A percentile compares a stretch with the other conserved stretches of the same genome.
phyloP scores from a whole-genome alignment of 768 basidiomycete genomes.

The Macrolepiota dolichaula region DNA sequence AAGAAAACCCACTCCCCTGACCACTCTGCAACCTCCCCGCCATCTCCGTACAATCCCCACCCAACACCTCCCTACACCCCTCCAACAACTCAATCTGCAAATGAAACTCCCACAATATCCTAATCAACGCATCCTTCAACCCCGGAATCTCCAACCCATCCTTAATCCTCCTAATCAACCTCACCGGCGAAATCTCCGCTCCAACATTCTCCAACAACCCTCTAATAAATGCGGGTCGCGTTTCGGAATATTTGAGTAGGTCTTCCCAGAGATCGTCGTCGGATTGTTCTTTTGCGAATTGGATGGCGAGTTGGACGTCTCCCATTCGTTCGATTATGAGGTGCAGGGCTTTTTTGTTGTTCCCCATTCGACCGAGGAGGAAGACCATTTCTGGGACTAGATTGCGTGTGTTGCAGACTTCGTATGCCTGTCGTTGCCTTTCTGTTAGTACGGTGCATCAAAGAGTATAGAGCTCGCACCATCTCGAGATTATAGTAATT shows the following conservation, averaged over 20 bases:
- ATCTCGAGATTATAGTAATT: constrained; percentile 88
- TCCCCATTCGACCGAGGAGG: constrained; percentile 94
- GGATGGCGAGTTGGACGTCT: constrained; percentile 92
- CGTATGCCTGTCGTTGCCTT: constrained; percentile 61
- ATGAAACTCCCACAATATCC: constrained; percentile 96
- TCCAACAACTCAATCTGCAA: constrained; percentile 90
- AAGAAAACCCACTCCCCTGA: constrained; percentile 78
- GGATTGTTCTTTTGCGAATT: constrained; percentile 95
- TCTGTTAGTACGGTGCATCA: background rate
- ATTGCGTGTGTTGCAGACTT: constrained; percentile 79
- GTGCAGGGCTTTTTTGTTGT: constrained; percentile 91
- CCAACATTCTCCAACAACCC: constrained; percentile 95
- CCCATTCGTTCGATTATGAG: constrained; percentile 94
- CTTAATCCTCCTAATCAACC: constrained; percentile 90
- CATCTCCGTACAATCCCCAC: constrained; percentile 77
- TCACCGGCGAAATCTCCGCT: constrained; percentile 92
- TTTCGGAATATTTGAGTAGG: constrained; percentile 90
- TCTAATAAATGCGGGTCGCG: constrained; percentile 91
- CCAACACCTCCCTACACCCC: constrained; percentile 85
- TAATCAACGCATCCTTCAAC: constrained; percentile 89
- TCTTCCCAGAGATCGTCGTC: constrained; percentile 99
- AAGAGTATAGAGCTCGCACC: constrained; percentile 35
- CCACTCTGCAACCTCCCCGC: constrained; percentile 65
- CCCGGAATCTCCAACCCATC: constrained; percentile 97
- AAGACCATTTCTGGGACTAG: constrained; percentile 97